phyloP scores from a whole-genome alignment of 164 flowering plant genomes.

The Aristolochia californica region DNA sequence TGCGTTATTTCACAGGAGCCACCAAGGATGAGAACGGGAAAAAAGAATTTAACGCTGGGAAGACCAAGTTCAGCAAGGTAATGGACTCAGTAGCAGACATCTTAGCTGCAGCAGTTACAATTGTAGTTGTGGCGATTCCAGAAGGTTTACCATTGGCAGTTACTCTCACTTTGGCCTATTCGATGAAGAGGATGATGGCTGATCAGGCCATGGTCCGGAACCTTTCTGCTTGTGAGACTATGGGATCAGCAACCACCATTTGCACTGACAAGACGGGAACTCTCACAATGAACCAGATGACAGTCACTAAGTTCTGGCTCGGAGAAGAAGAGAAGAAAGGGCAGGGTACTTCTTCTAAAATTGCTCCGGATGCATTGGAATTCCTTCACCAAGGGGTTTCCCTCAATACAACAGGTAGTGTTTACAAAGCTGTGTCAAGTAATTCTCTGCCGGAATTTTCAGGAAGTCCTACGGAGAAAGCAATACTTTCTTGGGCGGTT shows the following conservation, averaged over 20 bases:
- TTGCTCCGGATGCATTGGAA: slow-evolving; percentile 19
- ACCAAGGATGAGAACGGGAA: slow-evolving; percentile 32
- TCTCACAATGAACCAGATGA: slow-evolving; percentile 60
- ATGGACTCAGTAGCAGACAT: slow-evolving; percentile 38
- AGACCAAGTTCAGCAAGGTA: slow-evolving; percentile 40
- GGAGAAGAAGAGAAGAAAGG: slow-evolving; percentile 28
- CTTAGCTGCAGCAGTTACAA: slow-evolving; percentile 12
- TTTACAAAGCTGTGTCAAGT: slow-evolving; percentile 15
- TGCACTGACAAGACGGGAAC: slow-evolving; percentile 76
- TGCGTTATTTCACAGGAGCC: slow-evolving; percentile 76
- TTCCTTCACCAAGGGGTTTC: slow-evolving; percentile 33
- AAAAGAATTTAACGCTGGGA: slow-evolving; percentile 39
- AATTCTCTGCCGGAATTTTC: slow-evolving; percentile 29
- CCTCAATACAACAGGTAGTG: slow-evolving; percentile 45
- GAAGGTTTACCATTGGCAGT: slow-evolving; percentile 43
- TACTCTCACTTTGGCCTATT: slow-evolving; percentile 27
- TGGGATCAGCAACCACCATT: slow-evolving; percentile 70
- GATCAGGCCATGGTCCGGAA: slow-evolving; percentile 31
- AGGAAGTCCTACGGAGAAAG: slow-evolving; percentile 65
- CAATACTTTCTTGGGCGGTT: slow-evolving; percentile 54
- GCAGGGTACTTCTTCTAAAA: not conserved
- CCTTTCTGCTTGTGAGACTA: slow-evolving; percentile 69
- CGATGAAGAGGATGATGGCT: slow-evolving; percentile 27
- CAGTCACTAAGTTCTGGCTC: slow-evolving; percentile 51
- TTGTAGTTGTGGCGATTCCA: slow-evolving; percentile 34